Evolutionary conservation across 345 rosid genomes (phyloP), one percentile per base, ranked within the genome.

Genomic region (Murraya paniculata): DNA sequence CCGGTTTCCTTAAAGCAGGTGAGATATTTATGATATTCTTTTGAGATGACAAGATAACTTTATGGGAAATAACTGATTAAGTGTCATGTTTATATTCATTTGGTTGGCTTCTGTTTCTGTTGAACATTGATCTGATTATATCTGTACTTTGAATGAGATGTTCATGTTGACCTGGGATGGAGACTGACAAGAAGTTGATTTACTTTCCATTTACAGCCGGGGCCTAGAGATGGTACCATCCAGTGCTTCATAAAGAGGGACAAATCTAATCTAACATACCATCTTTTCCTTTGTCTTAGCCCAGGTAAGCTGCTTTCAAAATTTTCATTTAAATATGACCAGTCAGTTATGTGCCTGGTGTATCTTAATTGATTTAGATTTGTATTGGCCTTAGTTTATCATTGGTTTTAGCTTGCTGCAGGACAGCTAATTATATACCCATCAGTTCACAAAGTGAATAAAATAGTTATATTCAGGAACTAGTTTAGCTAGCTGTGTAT

Each of bases 241-340:
- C 98, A 95, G 85, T 95, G 98, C 84, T 95, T 95, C 71, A 95
- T 95, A 80, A 93, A 91, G 86, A 86, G 98, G 79, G 97, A 95
- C 84, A 95, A 93, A 77, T 91, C 96, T 68, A 95, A 90, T 75
- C 81, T 92, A 68, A 95, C 97, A 70, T 95, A 95, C 77, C 98
- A 87, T 86, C 92, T 95, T 77, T 93, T 86, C 82, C 98, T 95
- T 78, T 93, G 98, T 87, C 98, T 95, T 50, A 88, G 91, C 87
- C 93, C 96, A 67, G 93, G 98, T 95, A 85, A 81, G 89, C 56
- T 19, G 56, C 18, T 68, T 28, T 30, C 21, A 2, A n/a, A 59
- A 50, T 24, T 59, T 62, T 64, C 19, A 27, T 53, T 64, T 67
- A 41, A 22, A 36, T 31, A 38, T 38, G 38, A 38, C 27, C 62